These are phyloP conservation scores for Brettanomyces nanus DNA, from an alignment of 805 yeast genomes.

Conservation along the genomic window DNA sequence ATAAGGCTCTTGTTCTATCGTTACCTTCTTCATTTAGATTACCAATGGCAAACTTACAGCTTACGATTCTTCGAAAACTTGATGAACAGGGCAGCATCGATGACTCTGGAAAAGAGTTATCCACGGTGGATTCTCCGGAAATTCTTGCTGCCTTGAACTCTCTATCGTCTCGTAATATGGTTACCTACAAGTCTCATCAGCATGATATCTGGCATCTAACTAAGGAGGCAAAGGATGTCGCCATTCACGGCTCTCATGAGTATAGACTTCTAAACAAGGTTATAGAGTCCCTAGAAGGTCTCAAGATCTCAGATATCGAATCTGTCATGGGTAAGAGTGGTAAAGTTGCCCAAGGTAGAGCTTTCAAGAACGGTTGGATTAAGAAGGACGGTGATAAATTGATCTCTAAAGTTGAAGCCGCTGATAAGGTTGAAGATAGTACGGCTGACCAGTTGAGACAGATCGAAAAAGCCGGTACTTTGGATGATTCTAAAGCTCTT, in stretches of 20 bases:
- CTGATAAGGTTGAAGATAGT: conserved; percentile 49
- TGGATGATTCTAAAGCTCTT: conserved; percentile 54
- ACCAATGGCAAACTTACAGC: conserved; percentile 73
- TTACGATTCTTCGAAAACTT: conserved; percentile 54
- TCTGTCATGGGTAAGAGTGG: conserved; percentile 75
- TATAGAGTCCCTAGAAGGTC: conserved; percentile 63
- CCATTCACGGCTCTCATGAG: conserved; percentile 84
- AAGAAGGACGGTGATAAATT: conserved; percentile 77
- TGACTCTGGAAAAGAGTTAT: conserved; percentile 64
- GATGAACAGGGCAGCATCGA: conserved; percentile 54
- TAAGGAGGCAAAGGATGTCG: conserved; percentile 73
- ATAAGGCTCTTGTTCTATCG: no score
- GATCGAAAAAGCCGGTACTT: conserved; percentile 47
- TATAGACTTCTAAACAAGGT: conserved; percentile 70
- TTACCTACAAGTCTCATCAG: conserved; percentile 65
- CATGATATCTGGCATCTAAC: conserved; percentile 69
- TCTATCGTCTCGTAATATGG: conserved; percentile 75
- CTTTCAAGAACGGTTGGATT: conserved; percentile 97
- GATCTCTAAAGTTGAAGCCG: conserved; percentile 46
- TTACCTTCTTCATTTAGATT: no score
- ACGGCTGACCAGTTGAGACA: conserved; percentile 57
- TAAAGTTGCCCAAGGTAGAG: conserved; percentile 91
- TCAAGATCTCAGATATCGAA: conserved; percentile 71
- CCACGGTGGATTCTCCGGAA: conserved; percentile 52
- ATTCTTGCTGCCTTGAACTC: conserved; percentile 83